Percentiles rank a stretch among this genome's conserved stretches.
phyloP scores from a whole-genome alignment of 1,139 yeast genomes.

The Pichia sp. region DNA sequence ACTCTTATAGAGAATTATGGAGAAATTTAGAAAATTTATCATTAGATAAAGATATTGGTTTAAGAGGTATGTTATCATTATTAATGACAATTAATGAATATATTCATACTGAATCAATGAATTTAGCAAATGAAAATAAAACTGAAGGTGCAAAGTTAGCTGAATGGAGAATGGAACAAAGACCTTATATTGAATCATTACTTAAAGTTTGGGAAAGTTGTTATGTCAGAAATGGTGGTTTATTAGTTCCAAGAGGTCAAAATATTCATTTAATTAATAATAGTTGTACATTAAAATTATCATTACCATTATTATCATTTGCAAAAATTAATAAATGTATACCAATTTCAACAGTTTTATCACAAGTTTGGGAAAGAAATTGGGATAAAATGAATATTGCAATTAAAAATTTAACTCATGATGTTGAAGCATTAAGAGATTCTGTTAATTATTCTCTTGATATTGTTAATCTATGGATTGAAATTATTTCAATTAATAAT shows the following conservation, averaged over 20 bases:
- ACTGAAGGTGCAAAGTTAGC: slow-evolving; percentile 35
- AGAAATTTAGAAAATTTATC: slow-evolving; percentile 42
- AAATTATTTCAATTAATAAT: slow-evolving; percentile 53
- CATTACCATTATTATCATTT: slow-evolving; percentile 56
- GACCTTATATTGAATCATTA: slow-evolving; percentile 49
- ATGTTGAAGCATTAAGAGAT: slow-evolving; percentile 53
- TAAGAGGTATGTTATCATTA: slow-evolving; percentile 55
- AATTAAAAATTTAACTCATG: slow-evolving; percentile 39
- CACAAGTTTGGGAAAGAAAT: slow-evolving; percentile 53
- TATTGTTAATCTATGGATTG: slow-evolving; percentile 62
- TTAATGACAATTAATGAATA: slow-evolving; percentile 69
- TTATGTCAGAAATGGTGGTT: slow-evolving; percentile 57
- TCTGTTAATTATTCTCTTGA: slow-evolving; percentile 52
- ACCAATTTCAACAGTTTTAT: slow-evolving; percentile 51
- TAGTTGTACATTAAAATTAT: slow-evolving; percentile 53
- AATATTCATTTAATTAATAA: slow-evolving; percentile 45
- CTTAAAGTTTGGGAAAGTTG: slow-evolving; percentile 61
- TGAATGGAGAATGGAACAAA: slow-evolving; percentile 56
- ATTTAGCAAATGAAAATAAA: slow-evolving; percentile 25
- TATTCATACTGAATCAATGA: slow-evolving; percentile 47
- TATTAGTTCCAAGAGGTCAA: slow-evolving; percentile 45
- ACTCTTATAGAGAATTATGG: slow-evolving; percentile 43
- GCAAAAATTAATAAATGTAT: slow-evolving; percentile 60
- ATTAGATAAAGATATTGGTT: slow-evolving; percentile 39
- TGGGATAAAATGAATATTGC: slow-evolving; percentile 59